Conservation (phyloP, 768 basidiomycete genomes). For the Hericium coralloides region DNA sequence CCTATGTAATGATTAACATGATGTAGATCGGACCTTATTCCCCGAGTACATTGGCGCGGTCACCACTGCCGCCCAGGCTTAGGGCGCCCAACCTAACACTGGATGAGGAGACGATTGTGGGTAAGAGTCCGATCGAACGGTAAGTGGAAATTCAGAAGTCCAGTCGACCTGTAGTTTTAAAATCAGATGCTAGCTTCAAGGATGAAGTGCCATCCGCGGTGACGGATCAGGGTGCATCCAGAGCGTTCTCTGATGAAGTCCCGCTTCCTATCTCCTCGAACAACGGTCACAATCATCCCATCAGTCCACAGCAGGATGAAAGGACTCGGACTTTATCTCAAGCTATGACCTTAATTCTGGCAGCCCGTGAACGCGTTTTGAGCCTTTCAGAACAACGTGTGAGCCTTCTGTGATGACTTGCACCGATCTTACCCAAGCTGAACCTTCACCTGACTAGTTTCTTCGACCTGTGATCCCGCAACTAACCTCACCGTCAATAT, state of each 20-base stretch:
- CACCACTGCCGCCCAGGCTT: slow-evolving; percentile 68
- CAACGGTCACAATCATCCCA: slow-evolving; percentile 9
- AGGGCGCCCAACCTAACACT: slow-evolving; percentile 63
- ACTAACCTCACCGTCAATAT: slow-evolving; percentile 38
- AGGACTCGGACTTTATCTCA: slow-evolving; percentile 50
- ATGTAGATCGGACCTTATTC: slow-evolving; percentile 76
- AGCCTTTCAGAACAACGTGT: slow-evolving; percentile 72
- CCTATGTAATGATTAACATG: slow-evolving; percentile 8
- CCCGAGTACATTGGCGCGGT: slow-evolving; percentile 62
- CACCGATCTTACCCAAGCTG: too few relatives aligned
- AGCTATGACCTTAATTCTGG: slow-evolving; percentile 59
- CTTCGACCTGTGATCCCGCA: slow-evolving; percentile 41
- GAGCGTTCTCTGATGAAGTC: not conserved
- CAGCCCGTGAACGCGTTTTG: slow-evolving; percentile 63
- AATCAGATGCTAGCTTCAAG: slow-evolving; percentile 8
- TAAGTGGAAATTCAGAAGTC: slow-evolving; percentile 1
- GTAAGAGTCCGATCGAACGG: slow-evolving; percentile 2
- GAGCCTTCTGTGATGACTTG: slow-evolving; percentile 16
- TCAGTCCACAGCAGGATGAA: slow-evolving; percentile 44
- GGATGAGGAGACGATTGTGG: slow-evolving; percentile 38
- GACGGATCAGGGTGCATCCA: not conserved
- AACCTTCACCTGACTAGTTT: slow-evolving; percentile 25
- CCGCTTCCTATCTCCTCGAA: not conserved
- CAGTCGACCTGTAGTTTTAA: not conserved
- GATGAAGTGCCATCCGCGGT: not conserved